Evolutionary conservation across 345 rosid genomes (phyloP), one percentile per base, ranked within the genome.

Genomic region (Melastoma malabathricum): DNA sequence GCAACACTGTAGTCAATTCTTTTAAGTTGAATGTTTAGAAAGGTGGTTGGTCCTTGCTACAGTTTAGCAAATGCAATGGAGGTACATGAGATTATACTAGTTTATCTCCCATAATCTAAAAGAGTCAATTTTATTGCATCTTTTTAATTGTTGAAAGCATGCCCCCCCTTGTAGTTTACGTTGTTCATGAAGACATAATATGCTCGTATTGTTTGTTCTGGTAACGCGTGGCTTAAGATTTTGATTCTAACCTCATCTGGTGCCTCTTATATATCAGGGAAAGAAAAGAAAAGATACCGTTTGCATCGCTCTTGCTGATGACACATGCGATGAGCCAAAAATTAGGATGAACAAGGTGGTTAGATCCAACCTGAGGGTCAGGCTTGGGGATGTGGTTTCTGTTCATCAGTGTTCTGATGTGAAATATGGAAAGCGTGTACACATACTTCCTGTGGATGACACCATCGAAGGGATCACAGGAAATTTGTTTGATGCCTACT

Each of bases 381-480:
- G 86, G 58, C 86, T 86, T 13, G 95, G 92, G 25, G 95, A 86
- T 58, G 90, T 86, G 54, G 67, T 86, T 23, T 86, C 95, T 29
- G 80, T 86, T 16, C 95, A 86, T 59, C 95, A 82, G 44, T 86
- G 95, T 57, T 80, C 89, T 14, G 96, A 84, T 75, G 92, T 88
- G 50, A 88, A 88, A 62, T 84, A 88, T 55, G 95, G 97, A 18
- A 82, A 74, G 68, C 86, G 82, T 62, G 85, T 89, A 15, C 97
- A 89, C 71, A 89, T 85, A 38, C 74, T 89, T 51, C 97, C 95
- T 0, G 61, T 89, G 0, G 97, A 89, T 74, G 97, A 85, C 67
- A 75, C 95, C 1, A 67, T 85, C 57, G 97, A 89, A 68, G 97
- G 93, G 13, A 89, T 89, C 50, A 85, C 95, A 43, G 97, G 95